These are phyloP conservation scores for Alternaria gansuensis DNA, from an alignment of 2,329 filamentous ascomycete genomes.

Conservation along the genomic window DNA sequence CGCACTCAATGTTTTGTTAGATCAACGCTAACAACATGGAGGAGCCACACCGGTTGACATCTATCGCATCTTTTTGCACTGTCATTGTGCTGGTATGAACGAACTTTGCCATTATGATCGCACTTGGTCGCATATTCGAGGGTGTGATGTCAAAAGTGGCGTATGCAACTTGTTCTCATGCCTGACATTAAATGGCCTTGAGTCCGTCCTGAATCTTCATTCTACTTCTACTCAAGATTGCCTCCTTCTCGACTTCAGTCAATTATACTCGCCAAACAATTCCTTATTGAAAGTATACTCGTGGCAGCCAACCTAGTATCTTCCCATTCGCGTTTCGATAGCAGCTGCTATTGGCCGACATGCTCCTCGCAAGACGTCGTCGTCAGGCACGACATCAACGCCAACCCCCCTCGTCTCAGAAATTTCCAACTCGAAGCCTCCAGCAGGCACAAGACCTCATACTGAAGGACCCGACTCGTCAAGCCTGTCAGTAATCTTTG, in stretches of 20 bases:
- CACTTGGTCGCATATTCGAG: not conserved
- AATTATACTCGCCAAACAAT: not conserved
- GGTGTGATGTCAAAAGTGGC: not conserved
- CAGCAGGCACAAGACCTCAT: not conserved
- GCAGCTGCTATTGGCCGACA: not conserved
- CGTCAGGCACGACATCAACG: not conserved
- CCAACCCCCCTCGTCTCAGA: not conserved
- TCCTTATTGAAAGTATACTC: not conserved
- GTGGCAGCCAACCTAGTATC: accelerated
- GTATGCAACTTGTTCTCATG: not conserved
- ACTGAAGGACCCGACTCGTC: not conserved
- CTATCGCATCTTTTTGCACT: not conserved
- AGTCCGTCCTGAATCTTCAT: not conserved
- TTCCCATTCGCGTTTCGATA: not conserved
- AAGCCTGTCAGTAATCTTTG: conserved; percentile 4
- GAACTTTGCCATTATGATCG: not conserved
- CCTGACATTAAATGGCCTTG: not conserved
- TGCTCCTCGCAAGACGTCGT: not conserved
- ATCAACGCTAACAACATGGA: not conserved
- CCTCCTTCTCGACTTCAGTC: not conserved
- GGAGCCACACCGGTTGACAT: not conserved
- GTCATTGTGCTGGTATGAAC: not conserved
- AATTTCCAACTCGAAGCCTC: not conserved
- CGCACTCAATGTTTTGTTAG: not conserved
- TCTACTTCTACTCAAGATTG: not conserved